These are phyloP conservation scores for Lactarius deliciosus DNA, from an alignment of 768 basidiomycete species.

Conservation along the genomic window DNA sequence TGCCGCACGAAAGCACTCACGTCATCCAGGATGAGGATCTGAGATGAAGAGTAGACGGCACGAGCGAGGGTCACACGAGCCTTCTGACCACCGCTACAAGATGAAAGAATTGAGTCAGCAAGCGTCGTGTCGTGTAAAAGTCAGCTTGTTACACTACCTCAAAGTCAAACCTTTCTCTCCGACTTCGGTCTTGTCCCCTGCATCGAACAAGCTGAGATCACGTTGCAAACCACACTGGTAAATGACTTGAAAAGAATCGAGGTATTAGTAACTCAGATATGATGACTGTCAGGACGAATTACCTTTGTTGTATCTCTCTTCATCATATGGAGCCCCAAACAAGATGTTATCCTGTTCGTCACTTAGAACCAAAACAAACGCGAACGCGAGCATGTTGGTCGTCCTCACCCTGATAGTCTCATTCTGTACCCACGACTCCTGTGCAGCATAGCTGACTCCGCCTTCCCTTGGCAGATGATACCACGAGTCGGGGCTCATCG, in stretches of 20 bases:
- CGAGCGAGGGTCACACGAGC: conserved; percentile 57
- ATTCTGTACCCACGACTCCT: conserved; percentile 85
- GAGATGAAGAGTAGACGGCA: conserved; percentile 58
- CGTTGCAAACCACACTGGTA: conserved; percentile 35
- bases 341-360: conserved; percentile 48
- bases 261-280: not conserved
- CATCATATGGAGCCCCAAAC: conserved; percentile 49
- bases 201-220: conserved; percentile 48
- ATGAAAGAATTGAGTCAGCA: not conserved
- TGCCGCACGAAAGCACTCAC: conserved; percentile 35
- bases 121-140: not conserved
- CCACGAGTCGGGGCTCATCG: conserved; percentile 53
- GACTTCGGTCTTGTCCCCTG: conserved; percentile 55
- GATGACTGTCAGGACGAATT: not conserved
- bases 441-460: conserved; percentile 78
- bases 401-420: conserved; percentile 61
- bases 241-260: conserved; percentile 12
- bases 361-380: not conserved
- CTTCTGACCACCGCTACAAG: conserved; percentile 54
- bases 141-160: conserved; percentile 30
- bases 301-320: conserved; percentile 45
- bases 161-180: conserved; percentile 57
- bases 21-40: conserved; percentile 70
- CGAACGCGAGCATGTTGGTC: not conserved
- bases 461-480: conserved; percentile 65